Percentiles rank a stretch among this genome's conserved stretches.
phyloP scores from a whole-genome alignment of 1,284 basidiomycete species.

The Vanrija sp. region DNA sequence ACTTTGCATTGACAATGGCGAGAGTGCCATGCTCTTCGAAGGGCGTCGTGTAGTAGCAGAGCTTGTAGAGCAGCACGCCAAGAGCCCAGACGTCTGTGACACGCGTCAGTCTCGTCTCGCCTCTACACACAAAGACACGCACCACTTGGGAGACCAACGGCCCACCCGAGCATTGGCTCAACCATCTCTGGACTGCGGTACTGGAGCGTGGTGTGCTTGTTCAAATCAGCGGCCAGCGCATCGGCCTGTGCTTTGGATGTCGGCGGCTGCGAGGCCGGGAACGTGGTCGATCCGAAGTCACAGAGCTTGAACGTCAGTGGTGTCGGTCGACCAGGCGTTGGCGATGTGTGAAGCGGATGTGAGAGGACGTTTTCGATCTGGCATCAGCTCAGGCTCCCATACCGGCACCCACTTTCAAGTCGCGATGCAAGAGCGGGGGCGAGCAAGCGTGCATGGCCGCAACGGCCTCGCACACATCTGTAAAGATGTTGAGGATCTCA shows the following conservation, averaged over 20 bases:
- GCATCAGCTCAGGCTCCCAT: not conserved
- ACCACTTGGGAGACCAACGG: constrained; percentile 53
- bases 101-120: constrained; percentile 10
- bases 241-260: constrained; percentile 75
- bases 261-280: constrained; percentile 65
- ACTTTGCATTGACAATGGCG: constrained; percentile 95
- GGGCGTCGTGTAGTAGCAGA: constrained; percentile 98
- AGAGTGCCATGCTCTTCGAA: constrained; percentile 95
- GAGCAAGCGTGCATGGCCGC: constrained; percentile 95
- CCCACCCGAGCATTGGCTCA: constrained; percentile 55
- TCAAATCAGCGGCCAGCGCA: constrained; percentile 83
- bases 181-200: constrained; percentile 99
- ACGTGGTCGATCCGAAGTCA: constrained; percentile 92
- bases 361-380: constrained; percentile 90
- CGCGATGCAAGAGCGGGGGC: constrained; percentile 80
- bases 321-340: constrained; percentile 56
- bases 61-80: constrained; percentile 72
- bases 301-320: constrained; percentile 81
- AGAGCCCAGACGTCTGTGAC: constrained; percentile 67
- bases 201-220: constrained; percentile 89
- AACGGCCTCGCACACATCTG: constrained; percentile 86
- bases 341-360: constrained; percentile 23
- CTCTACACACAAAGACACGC: constrained; percentile 16
- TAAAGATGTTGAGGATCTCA: constrained; percentile 97
- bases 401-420: constrained; percentile 65